Evolutionary conservation across 2,329 filamentous ascomycete genomes (phyloP).

Genomic region (Hirsutella minnesotensis): DNA sequence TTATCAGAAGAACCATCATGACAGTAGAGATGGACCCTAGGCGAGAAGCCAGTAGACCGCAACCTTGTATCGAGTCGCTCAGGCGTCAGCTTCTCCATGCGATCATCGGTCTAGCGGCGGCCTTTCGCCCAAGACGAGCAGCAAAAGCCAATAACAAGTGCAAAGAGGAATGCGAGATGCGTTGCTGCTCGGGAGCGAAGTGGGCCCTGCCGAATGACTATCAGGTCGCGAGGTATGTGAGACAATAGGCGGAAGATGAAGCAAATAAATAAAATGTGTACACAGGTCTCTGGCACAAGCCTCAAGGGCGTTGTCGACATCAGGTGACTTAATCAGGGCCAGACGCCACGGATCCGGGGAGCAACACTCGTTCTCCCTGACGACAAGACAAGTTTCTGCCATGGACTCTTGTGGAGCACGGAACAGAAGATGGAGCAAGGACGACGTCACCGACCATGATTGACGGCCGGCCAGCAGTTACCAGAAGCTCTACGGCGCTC

Average conservation of each 20-base stretch:
- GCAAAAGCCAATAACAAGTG: neutral
- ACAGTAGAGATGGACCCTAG: neutral
- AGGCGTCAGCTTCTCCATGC: too few relatives aligned
- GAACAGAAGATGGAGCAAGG: too few relatives aligned
- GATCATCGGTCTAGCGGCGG: too few relatives aligned
- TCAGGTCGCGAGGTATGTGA: neutral
- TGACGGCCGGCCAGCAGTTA: too few relatives aligned
- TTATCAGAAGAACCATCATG: neutral
- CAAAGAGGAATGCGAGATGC: conserved; percentile 1
- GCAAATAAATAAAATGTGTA: neutral
- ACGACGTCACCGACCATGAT: too few relatives aligned
- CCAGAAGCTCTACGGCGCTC: too few relatives aligned
- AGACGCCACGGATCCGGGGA: too few relatives aligned
- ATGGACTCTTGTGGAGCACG: neutral
- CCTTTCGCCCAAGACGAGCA: too few relatives aligned
- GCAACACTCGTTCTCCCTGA: too few relatives aligned
- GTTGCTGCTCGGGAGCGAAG: neutral
- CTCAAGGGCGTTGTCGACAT: too few relatives aligned
- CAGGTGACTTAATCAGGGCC: too few relatives aligned
- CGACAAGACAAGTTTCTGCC: neutral
- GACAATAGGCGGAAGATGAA: neutral
- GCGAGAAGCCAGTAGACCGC: neutral
- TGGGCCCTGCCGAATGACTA: neutral
- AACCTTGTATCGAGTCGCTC: too few relatives aligned
- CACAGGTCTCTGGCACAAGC: neutral